These are phyloP conservation scores for Boechera stricta DNA, from an alignment of 345 rosid genomes.

Conservation along the genomic window DNA sequence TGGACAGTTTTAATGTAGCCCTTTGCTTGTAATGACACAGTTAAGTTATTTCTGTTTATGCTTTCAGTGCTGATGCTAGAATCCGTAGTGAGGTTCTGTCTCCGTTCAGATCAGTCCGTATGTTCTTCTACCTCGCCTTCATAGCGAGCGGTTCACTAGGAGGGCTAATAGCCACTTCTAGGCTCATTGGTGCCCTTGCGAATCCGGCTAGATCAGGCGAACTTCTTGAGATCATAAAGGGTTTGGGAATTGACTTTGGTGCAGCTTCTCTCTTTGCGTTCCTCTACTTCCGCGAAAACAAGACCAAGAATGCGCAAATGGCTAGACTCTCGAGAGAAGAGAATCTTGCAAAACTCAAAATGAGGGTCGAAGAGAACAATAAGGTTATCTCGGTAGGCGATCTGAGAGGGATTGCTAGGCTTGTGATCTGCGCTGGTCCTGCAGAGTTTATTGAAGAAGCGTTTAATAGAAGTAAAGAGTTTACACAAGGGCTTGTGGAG, in stretches of 20 bases:
- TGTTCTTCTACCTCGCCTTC: constrained; percentile 94
- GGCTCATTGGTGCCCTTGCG: constrained; percentile 70
- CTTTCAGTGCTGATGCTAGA: constrained; percentile 73
- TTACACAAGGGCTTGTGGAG: constrained; percentile 73
- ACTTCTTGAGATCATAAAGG: constrained; percentile 65
- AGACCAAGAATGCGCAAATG: constrained; percentile 72
- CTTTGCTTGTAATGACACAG: constrained; percentile 10
- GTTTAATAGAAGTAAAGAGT: constrained; percentile 74
- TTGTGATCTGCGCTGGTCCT: constrained; percentile 90
- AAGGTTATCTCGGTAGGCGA: constrained; percentile 65
- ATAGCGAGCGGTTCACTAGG: constrained; percentile 82
- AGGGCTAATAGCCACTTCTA: constrained; percentile 79
- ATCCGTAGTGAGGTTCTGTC: constrained; percentile 90
- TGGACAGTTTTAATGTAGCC: neutral
- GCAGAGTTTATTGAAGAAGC: constrained; percentile 69
- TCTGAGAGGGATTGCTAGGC: constrained; percentile 79
- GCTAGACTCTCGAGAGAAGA: constrained; percentile 94
- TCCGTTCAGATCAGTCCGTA: constrained; percentile 89
- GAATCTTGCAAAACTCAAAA: constrained; percentile 82
- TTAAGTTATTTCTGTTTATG: constrained; percentile 40
- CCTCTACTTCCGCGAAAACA: constrained; percentile 78
- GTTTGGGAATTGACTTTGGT: constrained; percentile 77
- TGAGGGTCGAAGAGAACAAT: constrained; percentile 67
- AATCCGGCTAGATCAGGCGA: constrained; percentile 74
- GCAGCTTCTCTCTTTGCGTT: constrained; percentile 79